phyloP scores from a whole-genome alignment of 768 basidiomycete species.

The Trametes meyenii region DNA sequence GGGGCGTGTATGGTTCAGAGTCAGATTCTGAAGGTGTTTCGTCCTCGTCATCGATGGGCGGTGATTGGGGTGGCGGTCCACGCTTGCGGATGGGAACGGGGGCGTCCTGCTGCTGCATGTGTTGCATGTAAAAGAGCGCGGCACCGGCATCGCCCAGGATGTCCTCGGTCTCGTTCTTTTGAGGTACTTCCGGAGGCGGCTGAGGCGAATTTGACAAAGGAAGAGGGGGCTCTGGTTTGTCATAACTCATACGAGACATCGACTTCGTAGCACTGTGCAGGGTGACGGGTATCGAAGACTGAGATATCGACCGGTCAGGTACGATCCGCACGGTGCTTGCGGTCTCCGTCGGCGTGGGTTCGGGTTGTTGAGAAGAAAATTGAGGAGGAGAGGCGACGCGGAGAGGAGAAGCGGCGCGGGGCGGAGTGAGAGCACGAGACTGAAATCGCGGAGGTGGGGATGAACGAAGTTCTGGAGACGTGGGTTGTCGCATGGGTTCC shows the following conservation, averaged over 20 bases:
- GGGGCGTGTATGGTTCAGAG: slow-evolving; percentile 27
- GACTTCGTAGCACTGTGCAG: slow-evolving; percentile 13
- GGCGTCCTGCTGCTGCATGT: slow-evolving; percentile 42
- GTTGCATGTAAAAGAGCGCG: slow-evolving; percentile 71
- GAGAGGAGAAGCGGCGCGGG: slow-evolving; percentile 12
- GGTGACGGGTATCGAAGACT: slow-evolving; percentile 16
- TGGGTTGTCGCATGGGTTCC: not conserved
- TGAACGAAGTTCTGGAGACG: slow-evolving; percentile 9
- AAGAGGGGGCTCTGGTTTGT: slow-evolving; percentile 11
- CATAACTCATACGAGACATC: slow-evolving; percentile 14
- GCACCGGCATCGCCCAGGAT: slow-evolving; percentile 57
- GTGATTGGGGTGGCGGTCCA: slow-evolving; percentile 18
- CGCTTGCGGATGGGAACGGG: slow-evolving; percentile 18
- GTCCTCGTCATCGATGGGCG: slow-evolving; percentile 42
- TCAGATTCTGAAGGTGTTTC: slow-evolving; percentile 39
- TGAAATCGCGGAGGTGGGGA: slow-evolving; percentile 18
- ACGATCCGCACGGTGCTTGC: slow-evolving; percentile 13
- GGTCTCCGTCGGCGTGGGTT: slow-evolving; percentile 1
- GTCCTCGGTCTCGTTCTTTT: slow-evolving; percentile 34
- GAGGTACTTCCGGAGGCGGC: slow-evolving; percentile 23
- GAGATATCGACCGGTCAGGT: slow-evolving; percentile 18
- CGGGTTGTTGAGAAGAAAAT: slow-evolving; percentile 3
- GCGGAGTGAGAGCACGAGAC: slow-evolving; percentile 18
- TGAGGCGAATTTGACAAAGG: slow-evolving; percentile 24
- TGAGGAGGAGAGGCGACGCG: slow-evolving; percentile 3